Evolutionary conservation across 805 yeast genomes (phyloP).

Genomic region (Zygosaccharomyces rouxii): DNA sequence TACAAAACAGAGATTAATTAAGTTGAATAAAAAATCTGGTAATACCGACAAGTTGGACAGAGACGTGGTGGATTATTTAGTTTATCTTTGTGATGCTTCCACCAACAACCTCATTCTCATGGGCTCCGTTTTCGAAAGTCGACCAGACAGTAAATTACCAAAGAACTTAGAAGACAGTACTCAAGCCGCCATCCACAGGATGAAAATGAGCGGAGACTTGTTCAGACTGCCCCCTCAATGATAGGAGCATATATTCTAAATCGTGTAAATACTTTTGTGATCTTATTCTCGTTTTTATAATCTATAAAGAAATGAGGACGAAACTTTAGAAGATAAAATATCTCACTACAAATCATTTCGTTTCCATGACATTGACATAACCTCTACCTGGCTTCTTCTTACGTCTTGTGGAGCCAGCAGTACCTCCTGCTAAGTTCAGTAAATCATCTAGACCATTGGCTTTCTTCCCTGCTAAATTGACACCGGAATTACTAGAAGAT

Average conservation of each 20-base stretch:
- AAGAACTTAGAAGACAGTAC: slow-evolving; percentile 25
- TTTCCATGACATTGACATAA: slow-evolving; percentile 62
- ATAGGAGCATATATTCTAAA: not conserved
- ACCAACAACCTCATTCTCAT: slow-evolving; percentile 54
- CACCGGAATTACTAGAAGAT: slow-evolving; percentile 12
- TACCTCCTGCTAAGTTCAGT: slow-evolving; percentile 36
- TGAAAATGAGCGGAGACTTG: slow-evolving; percentile 33
- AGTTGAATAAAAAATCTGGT: slow-evolving; percentile 42
- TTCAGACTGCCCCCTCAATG: slow-evolving; percentile 24
- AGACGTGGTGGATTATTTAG: slow-evolving; percentile 56
- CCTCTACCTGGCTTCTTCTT: slow-evolving; percentile 50
- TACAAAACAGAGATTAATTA: slow-evolving; percentile 55
- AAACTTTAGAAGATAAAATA: not conserved
- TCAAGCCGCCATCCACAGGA: slow-evolving; percentile 26
- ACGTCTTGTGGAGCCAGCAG: slow-evolving; percentile 34
- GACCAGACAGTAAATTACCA: slow-evolving; percentile 39
- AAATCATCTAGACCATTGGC: slow-evolving; percentile 47
- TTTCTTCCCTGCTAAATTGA: slow-evolving; percentile 31
- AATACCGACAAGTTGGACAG: slow-evolving; percentile 46
- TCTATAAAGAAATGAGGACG: not conserved
- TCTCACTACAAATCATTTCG: slow-evolving; percentile 11
- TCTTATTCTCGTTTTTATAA: not conserved
- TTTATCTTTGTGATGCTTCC: slow-evolving; percentile 58
- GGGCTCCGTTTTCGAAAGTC: slow-evolving; percentile 63
- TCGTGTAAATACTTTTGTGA: slow-evolving; percentile 5